Conservation (phyloP, 805 yeast genomes). For the Metschnikowia baotianmanensis region DNA sequence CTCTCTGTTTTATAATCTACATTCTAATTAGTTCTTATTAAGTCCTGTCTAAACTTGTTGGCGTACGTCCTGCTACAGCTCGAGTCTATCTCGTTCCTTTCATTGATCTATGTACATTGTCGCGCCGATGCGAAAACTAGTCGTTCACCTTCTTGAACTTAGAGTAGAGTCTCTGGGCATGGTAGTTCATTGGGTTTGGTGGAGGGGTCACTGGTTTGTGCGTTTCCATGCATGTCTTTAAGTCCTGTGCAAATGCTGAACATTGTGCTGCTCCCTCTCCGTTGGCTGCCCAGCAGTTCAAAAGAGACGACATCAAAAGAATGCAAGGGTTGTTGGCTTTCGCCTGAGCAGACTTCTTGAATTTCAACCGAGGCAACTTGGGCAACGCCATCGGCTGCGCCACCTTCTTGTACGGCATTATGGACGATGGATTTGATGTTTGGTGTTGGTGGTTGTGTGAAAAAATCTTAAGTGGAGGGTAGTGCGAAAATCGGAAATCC, state of each 20-base stretch:
- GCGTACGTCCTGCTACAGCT: too few relatives aligned
- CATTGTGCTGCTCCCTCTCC: conserved; percentile 79
- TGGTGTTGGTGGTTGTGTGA: neutral
- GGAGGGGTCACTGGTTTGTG: conserved; percentile 39
- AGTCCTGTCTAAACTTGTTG: too few relatives aligned
- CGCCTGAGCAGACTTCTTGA: conserved; percentile 59
- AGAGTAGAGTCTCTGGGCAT: conserved; percentile 54
- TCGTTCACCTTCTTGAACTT: conserved; percentile 48
- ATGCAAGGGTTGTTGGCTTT: conserved; percentile 68
- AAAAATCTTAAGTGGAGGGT: conserved; percentile 11
- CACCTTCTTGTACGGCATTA: conserved; percentile 44
- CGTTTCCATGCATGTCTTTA: conserved; percentile 70
- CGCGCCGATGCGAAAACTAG: conserved; percentile 16
- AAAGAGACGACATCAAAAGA: conserved; percentile 77
- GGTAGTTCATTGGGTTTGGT: conserved; percentile 50
- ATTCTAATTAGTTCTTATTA: too few relatives aligned
- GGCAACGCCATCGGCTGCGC: conserved; percentile 49
- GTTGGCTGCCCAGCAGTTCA: conserved; percentile 96
- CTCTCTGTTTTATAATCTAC: too few relatives aligned
- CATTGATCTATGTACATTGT: conserved; percentile 10
- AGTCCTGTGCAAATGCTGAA: conserved; percentile 59
- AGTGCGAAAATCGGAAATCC: conserved; percentile 7
- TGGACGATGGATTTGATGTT: conserved; percentile 4
- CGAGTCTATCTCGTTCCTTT: conserved; percentile 1
- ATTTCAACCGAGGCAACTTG: conserved; percentile 70